Evolutionary conservation across 2,329 filamentous ascomycete species (phyloP).

Genomic region (Sporothrix humicola): DNA sequence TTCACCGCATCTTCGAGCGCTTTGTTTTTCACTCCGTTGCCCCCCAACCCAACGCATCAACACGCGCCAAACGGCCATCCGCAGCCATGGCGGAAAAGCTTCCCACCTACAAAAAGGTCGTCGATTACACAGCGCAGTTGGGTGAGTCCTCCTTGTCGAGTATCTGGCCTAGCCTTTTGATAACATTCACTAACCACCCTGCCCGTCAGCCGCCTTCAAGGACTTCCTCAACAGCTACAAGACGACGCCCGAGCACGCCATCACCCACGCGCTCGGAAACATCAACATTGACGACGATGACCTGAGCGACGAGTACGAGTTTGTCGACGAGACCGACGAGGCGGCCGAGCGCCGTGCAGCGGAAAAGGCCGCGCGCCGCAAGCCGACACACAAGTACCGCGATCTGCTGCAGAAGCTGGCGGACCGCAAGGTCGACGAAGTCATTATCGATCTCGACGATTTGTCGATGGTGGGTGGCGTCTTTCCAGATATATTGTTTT

Average conservation of each 20-base stretch:
- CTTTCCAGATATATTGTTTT: neutral
- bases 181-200: neutral
- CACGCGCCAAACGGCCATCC: constrained; percentile 28
- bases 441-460: constrained; percentile 90
- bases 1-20: constrained; percentile 14
- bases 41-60: constrained; percentile 24
- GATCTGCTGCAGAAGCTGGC: constrained; percentile 85
- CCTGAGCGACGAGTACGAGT: constrained; percentile 87
- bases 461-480: constrained; percentile 68
- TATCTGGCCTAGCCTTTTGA: neutral
- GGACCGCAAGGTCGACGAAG: constrained; percentile 76
- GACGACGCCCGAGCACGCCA: constrained; percentile 70
- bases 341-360: constrained; percentile 57
- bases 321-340: constrained; percentile 82
- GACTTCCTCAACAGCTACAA: constrained; percentile 91
- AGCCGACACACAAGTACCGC: constrained; percentile 84
- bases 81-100: constrained; percentile 72
- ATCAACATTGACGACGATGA: constrained; percentile 88
- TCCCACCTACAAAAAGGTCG: constrained; percentile 75
- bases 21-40: constrained; percentile 9
- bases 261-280: constrained; percentile 80
- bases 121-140: constrained; percentile 88
- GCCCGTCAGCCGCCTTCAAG: constrained; percentile 72
- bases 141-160: constrained; percentile 52
- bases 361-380: constrained; percentile 55